phyloP scores from a whole-genome alignment of 257 asterid species.

The Solanum peruvianum region DNA sequence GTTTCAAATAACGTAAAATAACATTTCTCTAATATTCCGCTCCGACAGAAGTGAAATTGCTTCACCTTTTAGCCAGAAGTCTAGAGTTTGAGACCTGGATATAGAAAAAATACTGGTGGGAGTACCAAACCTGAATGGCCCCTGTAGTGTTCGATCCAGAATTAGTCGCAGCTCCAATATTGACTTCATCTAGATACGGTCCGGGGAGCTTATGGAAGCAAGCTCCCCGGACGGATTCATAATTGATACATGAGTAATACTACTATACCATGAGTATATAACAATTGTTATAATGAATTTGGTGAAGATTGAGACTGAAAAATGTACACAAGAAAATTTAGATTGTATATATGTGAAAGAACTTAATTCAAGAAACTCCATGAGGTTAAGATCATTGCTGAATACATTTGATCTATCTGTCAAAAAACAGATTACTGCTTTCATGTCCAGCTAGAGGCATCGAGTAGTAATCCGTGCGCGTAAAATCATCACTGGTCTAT shows the following conservation, averaged over 20 bases:
- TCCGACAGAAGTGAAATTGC: rapidly evolving
- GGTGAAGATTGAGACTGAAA: not conserved
- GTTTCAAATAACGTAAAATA: not conserved
- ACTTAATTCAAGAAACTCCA: not conserved
- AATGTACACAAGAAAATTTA: not conserved
- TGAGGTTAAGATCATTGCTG: not conserved
- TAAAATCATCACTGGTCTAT: constrained; percentile 35
- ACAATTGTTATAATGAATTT: not conserved
- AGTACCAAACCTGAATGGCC: not conserved
- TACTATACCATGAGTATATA: not conserved
- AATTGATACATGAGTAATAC: too few species aligned
- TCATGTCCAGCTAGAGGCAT: not conserved
- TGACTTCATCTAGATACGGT: not conserved
- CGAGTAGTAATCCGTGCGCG: not conserved
- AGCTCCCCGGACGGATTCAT: not conserved
- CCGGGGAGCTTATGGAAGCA: not conserved
- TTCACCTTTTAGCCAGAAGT: not conserved
- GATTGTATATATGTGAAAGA: not conserved
- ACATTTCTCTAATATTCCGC: not conserved
- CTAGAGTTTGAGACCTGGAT: rapidly evolving
- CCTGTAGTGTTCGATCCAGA: not conserved
- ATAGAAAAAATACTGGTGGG: not conserved
- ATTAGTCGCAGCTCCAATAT: not conserved
- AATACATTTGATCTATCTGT: not conserved
- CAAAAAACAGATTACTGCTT: not conserved